Evolutionary conservation across 2,329 filamentous ascomycete species (phyloP).

Genomic region (Aspergillus nomiae): DNA sequence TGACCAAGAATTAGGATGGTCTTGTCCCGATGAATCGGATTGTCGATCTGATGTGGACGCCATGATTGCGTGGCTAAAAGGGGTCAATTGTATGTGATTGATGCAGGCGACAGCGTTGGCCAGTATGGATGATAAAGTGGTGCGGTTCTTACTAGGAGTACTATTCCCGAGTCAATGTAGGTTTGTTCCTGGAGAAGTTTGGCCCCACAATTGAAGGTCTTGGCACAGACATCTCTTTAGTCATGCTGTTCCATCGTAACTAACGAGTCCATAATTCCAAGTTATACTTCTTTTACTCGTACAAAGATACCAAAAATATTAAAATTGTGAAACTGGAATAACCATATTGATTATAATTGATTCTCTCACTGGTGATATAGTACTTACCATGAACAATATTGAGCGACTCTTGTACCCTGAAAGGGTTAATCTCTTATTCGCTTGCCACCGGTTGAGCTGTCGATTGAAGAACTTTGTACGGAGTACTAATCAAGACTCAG

Average conservation of each 20-base stretch:
- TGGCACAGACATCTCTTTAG: not conserved
- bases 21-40: slow-evolving; percentile 37
- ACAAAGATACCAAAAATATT: no score
- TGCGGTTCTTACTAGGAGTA: not conserved
- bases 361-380: no score
- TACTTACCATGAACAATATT: no score
- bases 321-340: no score
- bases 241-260: not conserved
- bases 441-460: no score
- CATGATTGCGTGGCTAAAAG: slow-evolving; percentile 4
- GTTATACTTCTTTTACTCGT: not conserved
- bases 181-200: slow-evolving; percentile 5
- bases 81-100: not conserved
- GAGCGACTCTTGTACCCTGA: no score
- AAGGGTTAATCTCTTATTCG: no score
- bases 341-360: no score
- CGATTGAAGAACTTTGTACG: no score
- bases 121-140: slow-evolving; percentile 7
- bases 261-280: not conserved
- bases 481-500: not conserved
- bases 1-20: slow-evolving; percentile 55
- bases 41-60: slow-evolving; percentile 19
- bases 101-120: not conserved
- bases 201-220: not conserved
- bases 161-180: not conserved